A percentile compares a stretch with the other conserved stretches of the same genome.
These are phyloP conservation scores for Torulaspora gathmanii DNA, from an alignment of 805 yeast species.

Conservation along the genomic window DNA sequence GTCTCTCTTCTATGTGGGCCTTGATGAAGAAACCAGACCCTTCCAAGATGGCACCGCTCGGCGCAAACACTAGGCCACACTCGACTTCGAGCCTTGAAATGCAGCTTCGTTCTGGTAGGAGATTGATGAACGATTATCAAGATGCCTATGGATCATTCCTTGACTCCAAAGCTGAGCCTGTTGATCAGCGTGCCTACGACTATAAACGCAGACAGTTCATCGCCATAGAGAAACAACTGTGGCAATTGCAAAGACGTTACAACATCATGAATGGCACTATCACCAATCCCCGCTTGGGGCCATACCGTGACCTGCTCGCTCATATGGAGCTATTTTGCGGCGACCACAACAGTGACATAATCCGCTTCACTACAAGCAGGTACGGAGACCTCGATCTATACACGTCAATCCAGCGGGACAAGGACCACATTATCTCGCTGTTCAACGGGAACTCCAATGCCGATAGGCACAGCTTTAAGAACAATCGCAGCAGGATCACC, in stretches of 20 bases:
- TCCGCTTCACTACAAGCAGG: conserved; percentile 33
- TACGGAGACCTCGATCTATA: conserved; percentile 34
- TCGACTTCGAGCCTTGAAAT: conserved; percentile 20
- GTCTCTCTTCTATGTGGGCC: neutral
- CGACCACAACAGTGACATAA: conserved; percentile 27
- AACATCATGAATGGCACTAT: conserved; percentile 19
- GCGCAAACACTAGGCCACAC: conserved; percentile 11
- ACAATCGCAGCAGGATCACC: neutral
- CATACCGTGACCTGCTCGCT: conserved; percentile 22
- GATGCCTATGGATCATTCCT: conserved; percentile 9
- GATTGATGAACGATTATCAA: conserved; percentile 19
- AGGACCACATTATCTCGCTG: conserved; percentile 19
- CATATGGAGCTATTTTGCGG: conserved; percentile 27
- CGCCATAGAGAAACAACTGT: conserved; percentile 18
- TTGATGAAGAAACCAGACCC: neutral
- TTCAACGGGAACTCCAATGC: conserved; percentile 7
- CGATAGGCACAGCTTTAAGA: neutral
- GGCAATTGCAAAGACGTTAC: conserved; percentile 28
- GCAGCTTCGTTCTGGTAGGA: conserved; percentile 14
- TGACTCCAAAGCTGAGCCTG: neutral
- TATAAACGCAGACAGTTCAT: conserved; percentile 15
- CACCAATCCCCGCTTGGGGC: conserved; percentile 15
- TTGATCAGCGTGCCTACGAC: conserved; percentile 6
- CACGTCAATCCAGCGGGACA: conserved; percentile 24
- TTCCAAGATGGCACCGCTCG: neutral